Evolutionary conservation across 495 filamentous ascomycete species (phyloP), one percentile per base, ranked within the genome.

Genomic region (Bathelium albidoporum): DNA sequence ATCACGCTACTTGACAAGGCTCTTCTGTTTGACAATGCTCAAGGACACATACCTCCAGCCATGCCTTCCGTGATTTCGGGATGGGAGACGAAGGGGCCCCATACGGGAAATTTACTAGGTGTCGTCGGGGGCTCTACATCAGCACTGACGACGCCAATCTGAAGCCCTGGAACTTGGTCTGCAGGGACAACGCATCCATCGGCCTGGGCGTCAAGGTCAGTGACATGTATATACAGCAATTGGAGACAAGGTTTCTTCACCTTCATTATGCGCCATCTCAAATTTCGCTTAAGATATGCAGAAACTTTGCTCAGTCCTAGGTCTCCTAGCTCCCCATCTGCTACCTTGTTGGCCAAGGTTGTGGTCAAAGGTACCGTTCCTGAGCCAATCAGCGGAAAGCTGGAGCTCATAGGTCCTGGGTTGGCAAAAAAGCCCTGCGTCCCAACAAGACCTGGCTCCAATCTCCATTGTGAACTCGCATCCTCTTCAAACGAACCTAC

Each of bases 281-380:
- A 66, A 20, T 76, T 72, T 26, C 68, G 55, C 52, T 62, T 74
- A 34, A 88, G 68, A 65, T 80, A 82, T 4, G 67, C 71, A 55
- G 72, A 72, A 5, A 83, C 77, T 14, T 74, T 67, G 4, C 60
- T 59, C 5, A 74, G 69, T 16, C 76, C 67, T 32, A 87, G 69
- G 43, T 76, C 77, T 14, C 62, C 44, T 36, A 82, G 66, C 36
- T 73, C 69, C 4, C 76, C 76, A 3, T 61, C 67, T 34, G 66
- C 61, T 2, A 76, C 70, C 70, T 77, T 74, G 2, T 72, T 69
- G 63, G 80, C 67, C 61, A 89, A 69, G 14, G 75, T 76, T 9
- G 76, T 73, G 2, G 81, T 87, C 39, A 89, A 70, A 16, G 85
- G 83, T 24, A 87, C 74, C 1, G 80, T 82, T 2, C 81, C 82